A percentile compares a stretch with the other conserved stretches of the same genome.
Conservation (phyloP, 805 yeast genomes). For the Yamadazyma kitorensis region DNA sequence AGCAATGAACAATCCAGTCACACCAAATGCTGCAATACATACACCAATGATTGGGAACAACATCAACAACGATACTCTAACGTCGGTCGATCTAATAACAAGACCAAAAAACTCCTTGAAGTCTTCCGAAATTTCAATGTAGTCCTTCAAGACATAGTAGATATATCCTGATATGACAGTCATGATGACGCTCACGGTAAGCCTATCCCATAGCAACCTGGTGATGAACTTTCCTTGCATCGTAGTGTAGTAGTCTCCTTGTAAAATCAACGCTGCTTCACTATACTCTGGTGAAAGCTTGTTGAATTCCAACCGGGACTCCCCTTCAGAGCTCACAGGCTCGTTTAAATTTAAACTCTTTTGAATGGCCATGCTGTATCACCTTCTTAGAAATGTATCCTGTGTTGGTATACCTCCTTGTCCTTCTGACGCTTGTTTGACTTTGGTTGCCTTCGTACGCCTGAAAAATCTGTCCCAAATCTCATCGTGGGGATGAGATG, state of each 20-base stretch:
- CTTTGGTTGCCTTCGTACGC: no score
- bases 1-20: constrained; percentile 37
- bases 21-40: constrained; percentile 9
- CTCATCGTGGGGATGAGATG: no score
- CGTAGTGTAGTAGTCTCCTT: constrained; percentile 57
- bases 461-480: no score
- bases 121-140: constrained; percentile 28
- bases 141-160: constrained; percentile 27
- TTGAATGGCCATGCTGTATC: constrained; percentile 44
- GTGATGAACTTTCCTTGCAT: constrained; percentile 47
- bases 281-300: constrained; percentile 55
- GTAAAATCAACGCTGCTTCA: constrained; percentile 58
- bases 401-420: no score
- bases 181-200: constrained; percentile 19
- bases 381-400: no score
- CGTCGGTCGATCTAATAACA: constrained; percentile 20
- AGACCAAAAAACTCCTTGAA: constrained; percentile 26
- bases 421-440: no score
- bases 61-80: constrained; percentile 20
- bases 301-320: constrained; percentile 50
- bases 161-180: constrained; percentile 8
- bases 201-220: constrained; percentile 45
- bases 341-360: constrained; percentile 49
- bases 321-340: constrained; percentile 52
- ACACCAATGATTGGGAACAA: constrained; percentile 29